Evolutionary conservation across 352 stramenopile genomes (phyloP), one percentile per base, ranked within the genome.

Genomic region (Hyaloperonospora arabidopsidis): DNA sequence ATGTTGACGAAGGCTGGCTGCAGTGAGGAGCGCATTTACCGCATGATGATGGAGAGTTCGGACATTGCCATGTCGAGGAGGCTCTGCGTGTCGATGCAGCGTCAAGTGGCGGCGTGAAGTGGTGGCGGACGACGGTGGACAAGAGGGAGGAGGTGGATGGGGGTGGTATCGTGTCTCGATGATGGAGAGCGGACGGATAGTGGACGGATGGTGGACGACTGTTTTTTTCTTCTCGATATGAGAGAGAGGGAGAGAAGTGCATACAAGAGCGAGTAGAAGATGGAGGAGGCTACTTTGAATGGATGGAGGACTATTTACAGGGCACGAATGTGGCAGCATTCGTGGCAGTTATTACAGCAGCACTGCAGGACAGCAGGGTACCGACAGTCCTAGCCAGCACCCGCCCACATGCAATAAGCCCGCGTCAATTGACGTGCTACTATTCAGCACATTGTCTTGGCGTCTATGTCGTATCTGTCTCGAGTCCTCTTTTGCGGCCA

Each of bases 31-130:
- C 59, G 62, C 19, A 84, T 84, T 54, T 75, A 68, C 38, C 70
- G 68, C 14, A 78, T 75, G 71, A 67, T 84, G 57, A 77, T 76
- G 63, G 73, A 84, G 54, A 74, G 54, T 18, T 72, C 70, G 12
- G 62, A 67, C 39, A 84, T 84, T 21, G 68, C 67, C 25, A 77
- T 78, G 72, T 83, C 70, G 2, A 47, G 72, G 5, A 19, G 49
- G 12, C 39, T 56, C 5, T 49, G 44, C 7, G 25, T 49, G 14
- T 39, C 44, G 15, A 38, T 49, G 44, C 44, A 49, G 25, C 44
- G 23, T n/a, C 44, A 49, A 23, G 44, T 49, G 44, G 25, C 44
- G 21, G 44, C 25, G 44, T 49, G 25, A 49, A 36, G 5, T 13
- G 23, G 17, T 13, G 22, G 7, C 3, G 35, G 21, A 21, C 10